Conservation (phyloP, 2,329 filamentous ascomycete species). For the Pseudogymnoascus sp. region DNA sequence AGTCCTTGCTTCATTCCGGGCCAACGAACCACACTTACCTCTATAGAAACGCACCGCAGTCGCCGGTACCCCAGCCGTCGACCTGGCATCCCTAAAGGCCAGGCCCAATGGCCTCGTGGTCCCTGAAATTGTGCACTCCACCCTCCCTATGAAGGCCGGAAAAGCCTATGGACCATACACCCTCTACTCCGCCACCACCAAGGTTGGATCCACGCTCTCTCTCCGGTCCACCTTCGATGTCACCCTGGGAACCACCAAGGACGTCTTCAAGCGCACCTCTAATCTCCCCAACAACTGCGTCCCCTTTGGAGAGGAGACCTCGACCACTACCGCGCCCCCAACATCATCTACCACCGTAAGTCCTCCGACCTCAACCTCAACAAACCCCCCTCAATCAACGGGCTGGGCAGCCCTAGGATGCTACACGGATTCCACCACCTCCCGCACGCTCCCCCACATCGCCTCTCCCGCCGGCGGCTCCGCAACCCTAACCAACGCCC, state of each 20-base stretch:
- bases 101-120: conserved; percentile 18
- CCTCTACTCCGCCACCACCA: conserved; percentile 21
- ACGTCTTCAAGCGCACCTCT: conserved; percentile 43
- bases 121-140: conserved; percentile 17
- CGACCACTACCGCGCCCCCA: conserved; percentile 12
- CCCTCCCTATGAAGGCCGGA: conserved; percentile 20
- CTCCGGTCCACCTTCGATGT: conserved; percentile 21
- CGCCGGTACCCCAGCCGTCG: conserved; percentile 16
- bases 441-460: conserved; percentile 19
- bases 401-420: conserved; percentile 11
- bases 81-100: conserved; percentile 20
- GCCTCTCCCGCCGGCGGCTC: neutral
- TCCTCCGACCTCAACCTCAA: conserved; percentile 26
- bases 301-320: conserved; percentile 26
- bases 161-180: conserved; percentile 21
- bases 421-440: conserved; percentile 7
- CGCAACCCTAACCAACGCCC: conserved; percentile 28
- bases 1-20: conserved; percentile 1
- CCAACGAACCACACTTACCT: neutral
- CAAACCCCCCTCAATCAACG: conserved; percentile 1
- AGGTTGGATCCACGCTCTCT: conserved; percentile 14
- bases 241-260: conserved; percentile 27
- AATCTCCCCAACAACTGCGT: conserved; percentile 39
- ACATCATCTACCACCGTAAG: conserved; percentile 10
- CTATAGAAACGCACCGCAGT: conserved; percentile 16